These are phyloP conservation scores for Stipa capillata DNA, from an alignment of 176 grass and related monocot genomes.

Conservation along the genomic window DNA sequence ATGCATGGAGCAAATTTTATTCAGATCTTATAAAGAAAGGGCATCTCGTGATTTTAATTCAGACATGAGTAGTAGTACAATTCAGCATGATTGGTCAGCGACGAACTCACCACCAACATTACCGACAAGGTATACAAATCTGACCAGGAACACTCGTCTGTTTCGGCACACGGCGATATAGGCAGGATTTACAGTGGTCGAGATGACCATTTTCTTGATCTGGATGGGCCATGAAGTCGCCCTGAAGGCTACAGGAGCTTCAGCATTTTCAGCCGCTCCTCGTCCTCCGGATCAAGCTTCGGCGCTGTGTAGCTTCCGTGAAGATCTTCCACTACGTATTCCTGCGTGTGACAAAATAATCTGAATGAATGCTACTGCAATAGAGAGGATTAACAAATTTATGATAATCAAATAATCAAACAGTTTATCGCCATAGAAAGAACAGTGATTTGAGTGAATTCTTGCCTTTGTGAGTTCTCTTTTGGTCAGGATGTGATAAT, in stretches of 20 bases:
- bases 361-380: neutral
- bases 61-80: too few relatives aligned
- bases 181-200: neutral
- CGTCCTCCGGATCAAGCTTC: slow-evolving; percentile 80
- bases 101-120: neutral
- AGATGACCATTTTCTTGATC: neutral
- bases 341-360: slow-evolving; percentile 36
- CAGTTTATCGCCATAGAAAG: neutral
- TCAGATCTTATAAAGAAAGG: neutral
- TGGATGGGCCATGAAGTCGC: too few relatives aligned
- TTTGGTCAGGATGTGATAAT: slow-evolving; percentile 97
- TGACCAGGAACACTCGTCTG: too few relatives aligned
- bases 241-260: slow-evolving; percentile 59
- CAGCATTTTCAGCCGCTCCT: slow-evolving; percentile 77
- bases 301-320: slow-evolving; percentile 61
- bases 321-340: slow-evolving; percentile 92
- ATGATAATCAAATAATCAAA: too few relatives aligned
- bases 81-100: neutral
- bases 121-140: neutral
- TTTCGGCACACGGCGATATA: neutral
- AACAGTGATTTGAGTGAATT: neutral
- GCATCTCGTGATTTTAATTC: neutral
- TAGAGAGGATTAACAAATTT: too few relatives aligned
- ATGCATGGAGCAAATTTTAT: neutral
- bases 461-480: slow-evolving; percentile 91